Evolutionary conservation across 805 yeast species (phyloP).

Genomic region (Saitoella complicata): DNA sequence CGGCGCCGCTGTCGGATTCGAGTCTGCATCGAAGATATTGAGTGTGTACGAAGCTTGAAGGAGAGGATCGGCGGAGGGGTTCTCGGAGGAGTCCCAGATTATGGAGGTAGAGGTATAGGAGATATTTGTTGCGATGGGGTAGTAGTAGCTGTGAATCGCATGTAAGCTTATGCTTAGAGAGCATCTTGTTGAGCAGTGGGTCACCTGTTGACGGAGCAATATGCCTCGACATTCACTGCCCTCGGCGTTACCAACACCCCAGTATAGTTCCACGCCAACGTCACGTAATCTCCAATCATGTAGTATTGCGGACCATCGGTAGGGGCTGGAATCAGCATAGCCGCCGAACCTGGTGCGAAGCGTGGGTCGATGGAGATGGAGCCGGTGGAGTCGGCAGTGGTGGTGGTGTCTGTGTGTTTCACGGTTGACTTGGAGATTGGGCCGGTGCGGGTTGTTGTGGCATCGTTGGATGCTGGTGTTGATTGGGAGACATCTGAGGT

Average conservation of each 20-base stretch:
- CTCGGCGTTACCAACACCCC: constrained; percentile 22
- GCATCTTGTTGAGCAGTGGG: no score
- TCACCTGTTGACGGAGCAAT: constrained; percentile 22
- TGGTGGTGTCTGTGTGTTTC: no score
- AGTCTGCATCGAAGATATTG: constrained; percentile 21
- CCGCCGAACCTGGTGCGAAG: no score
- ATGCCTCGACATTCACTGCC: constrained; percentile 24
- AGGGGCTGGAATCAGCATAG: constrained; percentile 21
- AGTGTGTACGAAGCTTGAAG: constrained; percentile 24
- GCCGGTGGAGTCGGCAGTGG: no score
- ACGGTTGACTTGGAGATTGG: no score
- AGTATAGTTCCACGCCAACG: constrained; percentile 27
- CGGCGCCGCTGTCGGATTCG: constrained; percentile 16
- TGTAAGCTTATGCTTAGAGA: no score
- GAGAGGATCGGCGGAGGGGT: constrained; percentile 14
- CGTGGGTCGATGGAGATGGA: no score
- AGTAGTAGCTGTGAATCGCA: constrained; percentile 15
- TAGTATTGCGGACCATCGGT: constrained; percentile 22
- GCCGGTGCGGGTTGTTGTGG: no score
- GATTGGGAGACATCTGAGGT: no score
- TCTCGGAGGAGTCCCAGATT: constrained; percentile 24
- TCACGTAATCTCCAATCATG: constrained; percentile 24
- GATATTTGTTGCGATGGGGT: constrained; percentile 23
- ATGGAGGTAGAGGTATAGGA: constrained; percentile 16
- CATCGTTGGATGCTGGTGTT: no score